A percentile compares a stretch with the other conserved stretches of the same genome.
Evolutionary conservation across 2,329 filamentous ascomycete genomes (phyloP).

Genomic region (Aspergillus tamarii): DNA sequence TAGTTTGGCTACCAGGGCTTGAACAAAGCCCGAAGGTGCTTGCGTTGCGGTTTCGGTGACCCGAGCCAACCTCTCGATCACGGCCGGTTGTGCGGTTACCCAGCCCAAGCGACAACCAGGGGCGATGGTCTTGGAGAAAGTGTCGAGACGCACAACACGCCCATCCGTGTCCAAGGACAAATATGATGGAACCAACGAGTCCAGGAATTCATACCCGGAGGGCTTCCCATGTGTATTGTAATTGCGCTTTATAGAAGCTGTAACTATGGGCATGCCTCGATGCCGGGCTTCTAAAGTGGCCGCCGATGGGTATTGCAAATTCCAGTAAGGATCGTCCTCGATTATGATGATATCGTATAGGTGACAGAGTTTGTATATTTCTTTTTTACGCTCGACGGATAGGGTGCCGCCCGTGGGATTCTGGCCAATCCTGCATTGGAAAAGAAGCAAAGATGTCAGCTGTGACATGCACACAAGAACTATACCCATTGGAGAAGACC

Average conservation of each 20-base stretch:
- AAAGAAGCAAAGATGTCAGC: constrained; percentile 12
- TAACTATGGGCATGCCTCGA: constrained; percentile 31
- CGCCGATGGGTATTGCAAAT: constrained; percentile 82
- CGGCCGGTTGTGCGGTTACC: constrained; percentile 80
- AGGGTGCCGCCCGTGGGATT: constrained; percentile 83
- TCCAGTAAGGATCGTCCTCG: constrained; percentile 97
- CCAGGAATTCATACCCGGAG: constrained; percentile 75
- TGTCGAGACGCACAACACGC: constrained; percentile 85
- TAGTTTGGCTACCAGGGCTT: constrained; percentile 66
- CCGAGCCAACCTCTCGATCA: constrained; percentile 73
- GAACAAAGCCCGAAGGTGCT: constrained; percentile 87
- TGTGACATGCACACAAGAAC: neutral
- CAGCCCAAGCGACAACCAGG: constrained; percentile 89
- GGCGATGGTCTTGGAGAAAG: constrained; percentile 90
- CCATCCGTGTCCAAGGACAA: constrained; percentile 81
- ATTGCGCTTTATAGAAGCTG: constrained; percentile 41
- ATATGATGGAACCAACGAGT: constrained; percentile 81
- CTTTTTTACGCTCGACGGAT: constrained; percentile 71
- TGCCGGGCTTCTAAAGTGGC: constrained; percentile 44
- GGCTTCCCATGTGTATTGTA: constrained; percentile 52
- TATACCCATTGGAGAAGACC: neutral
- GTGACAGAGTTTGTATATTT: constrained; percentile 79
- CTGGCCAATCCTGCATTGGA: constrained; percentile 69
- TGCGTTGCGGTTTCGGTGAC: constrained; percentile 79
- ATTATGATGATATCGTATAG: constrained; percentile 87